Percentiles rank a stretch among this genome's conserved stretches.
Conservation (phyloP, 768 basidiomycete species). For the Suillus sp. region DNA sequence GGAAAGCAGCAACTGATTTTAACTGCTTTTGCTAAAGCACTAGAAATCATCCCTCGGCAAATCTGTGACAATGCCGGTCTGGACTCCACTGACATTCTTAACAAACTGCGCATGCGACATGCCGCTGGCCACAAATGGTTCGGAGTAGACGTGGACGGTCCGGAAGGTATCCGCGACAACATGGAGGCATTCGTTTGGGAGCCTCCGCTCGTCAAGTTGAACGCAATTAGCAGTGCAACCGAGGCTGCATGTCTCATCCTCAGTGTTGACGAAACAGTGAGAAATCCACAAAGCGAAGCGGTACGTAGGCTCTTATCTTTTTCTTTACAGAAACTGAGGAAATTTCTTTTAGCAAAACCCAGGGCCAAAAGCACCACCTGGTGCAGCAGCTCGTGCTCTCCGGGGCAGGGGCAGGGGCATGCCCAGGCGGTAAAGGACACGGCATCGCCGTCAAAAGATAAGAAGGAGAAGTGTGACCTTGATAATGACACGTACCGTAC, state of each 20-base stretch:
- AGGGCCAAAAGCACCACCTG: constrained; percentile 91
- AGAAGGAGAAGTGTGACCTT: constrained; percentile 11
- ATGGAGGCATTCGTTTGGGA: constrained; percentile 99
- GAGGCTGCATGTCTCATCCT: constrained; percentile 97
- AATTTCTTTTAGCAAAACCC: constrained; percentile 57
- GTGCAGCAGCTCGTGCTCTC: constrained; percentile 83
- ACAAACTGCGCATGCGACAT: constrained; percentile 97
- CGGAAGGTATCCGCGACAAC: constrained; percentile 89
- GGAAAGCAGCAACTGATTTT: constrained; percentile 95
- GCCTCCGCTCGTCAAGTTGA: constrained; percentile 91
- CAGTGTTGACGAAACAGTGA: constrained; percentile 96
- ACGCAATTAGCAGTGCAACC: constrained; percentile 92
- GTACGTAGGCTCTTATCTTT: constrained; percentile 47
- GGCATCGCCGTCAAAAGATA: constrained; percentile 16
- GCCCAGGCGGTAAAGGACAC: constrained; percentile 58
- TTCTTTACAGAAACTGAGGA: constrained; percentile 20
- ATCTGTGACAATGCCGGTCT: constrained; percentile 98
- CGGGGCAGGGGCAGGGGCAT: constrained; percentile 87
- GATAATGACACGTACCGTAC: constrained; percentile 22
- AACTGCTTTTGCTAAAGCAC: constrained; percentile 93
- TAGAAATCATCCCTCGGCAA: constrained; percentile 97
- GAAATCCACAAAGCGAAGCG: constrained; percentile 91
- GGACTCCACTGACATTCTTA: constrained; percentile 95
- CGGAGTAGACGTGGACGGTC: constrained; percentile 92
- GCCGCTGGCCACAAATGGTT: constrained; percentile 87